Evolutionary conservation across 2,329 filamentous ascomycete genomes (phyloP).

Genomic region (Ilyonectria sp.): DNA sequence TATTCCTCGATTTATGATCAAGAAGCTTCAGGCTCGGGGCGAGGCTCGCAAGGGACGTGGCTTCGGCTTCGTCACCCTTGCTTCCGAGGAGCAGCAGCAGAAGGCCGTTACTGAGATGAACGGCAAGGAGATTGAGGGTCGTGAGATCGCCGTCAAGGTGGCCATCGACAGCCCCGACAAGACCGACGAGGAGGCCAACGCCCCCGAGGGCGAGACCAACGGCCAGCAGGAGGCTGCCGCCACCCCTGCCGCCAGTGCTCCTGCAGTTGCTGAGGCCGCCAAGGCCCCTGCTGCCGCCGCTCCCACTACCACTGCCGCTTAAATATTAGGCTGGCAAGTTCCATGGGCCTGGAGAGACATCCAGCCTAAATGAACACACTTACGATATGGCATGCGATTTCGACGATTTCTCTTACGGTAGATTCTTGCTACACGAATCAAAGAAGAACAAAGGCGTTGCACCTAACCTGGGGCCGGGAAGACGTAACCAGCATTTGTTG

Average conservation of each 20-base stretch:
- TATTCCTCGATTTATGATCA: slow-evolving; percentile 99
- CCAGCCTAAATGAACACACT: slow-evolving; percentile 52
- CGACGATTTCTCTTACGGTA: slow-evolving; percentile 58
- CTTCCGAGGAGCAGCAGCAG: slow-evolving; percentile 95
- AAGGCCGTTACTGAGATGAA: slow-evolving; percentile 99
- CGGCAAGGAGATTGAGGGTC: slow-evolving; percentile 98
- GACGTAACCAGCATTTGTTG: slow-evolving; percentile 47
- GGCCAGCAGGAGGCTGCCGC: slow-evolving; percentile 56
- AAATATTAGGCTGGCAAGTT: slow-evolving; percentile 47
- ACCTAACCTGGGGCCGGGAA: slow-evolving; percentile 47
- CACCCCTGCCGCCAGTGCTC: slow-evolving; percentile 48
- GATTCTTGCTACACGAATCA: slow-evolving; percentile 52
- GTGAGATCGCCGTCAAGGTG: slow-evolving; percentile 99
- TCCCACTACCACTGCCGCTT: slow-evolving; percentile 49
- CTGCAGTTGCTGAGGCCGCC: slow-evolving; percentile 49
- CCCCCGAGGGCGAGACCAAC: slow-evolving; percentile 62
- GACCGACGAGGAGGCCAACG: slow-evolving; percentile 86
- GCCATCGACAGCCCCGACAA: slow-evolving; percentile 99
- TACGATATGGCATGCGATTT: slow-evolving; percentile 59
- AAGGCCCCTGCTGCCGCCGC: slow-evolving; percentile 45
- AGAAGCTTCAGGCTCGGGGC: slow-evolving; percentile 98
- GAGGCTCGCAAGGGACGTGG: slow-evolving; percentile 99
- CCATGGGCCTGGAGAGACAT: slow-evolving; percentile 46
- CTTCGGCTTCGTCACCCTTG: slow-evolving; percentile 97
- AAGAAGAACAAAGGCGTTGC: slow-evolving; percentile 45